These are phyloP conservation scores for Blastobotrys mokoenaii DNA, from an alignment of 805 yeast species.

Conservation along the genomic window DNA sequence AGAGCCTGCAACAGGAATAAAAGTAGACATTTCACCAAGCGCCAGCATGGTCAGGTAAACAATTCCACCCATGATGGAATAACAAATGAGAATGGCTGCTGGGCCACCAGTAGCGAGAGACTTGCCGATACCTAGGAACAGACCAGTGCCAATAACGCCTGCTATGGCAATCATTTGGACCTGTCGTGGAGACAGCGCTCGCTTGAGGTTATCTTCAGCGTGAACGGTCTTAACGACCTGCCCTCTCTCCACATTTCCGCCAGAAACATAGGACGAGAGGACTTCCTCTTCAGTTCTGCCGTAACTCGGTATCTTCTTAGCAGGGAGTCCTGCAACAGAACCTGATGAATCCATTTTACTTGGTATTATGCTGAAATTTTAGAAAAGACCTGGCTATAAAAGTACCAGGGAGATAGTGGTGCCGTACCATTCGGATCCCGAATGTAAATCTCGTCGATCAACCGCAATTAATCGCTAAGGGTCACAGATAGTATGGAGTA, in stretches of 20 bases:
- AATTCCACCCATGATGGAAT: constrained; percentile 40
- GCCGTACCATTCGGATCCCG: too few species aligned
- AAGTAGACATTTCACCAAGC: constrained; percentile 51
- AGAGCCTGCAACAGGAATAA: constrained; percentile 46
- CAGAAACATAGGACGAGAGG: too few species aligned
- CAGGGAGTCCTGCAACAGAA: too few species aligned
- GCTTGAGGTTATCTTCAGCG: constrained; percentile 17
- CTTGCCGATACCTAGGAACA: constrained; percentile 43
- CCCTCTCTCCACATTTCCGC: background rate
- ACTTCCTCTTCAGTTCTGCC: too few species aligned
- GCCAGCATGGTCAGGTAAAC: constrained; percentile 46
- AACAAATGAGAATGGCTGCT: constrained; percentile 43
- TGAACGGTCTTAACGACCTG: background rate
- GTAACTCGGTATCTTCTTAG: too few species aligned
- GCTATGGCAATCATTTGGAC: constrained; percentile 68
- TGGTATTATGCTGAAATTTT: too few species aligned
- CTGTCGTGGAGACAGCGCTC: constrained; percentile 34
- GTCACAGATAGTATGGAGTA: too few species aligned
- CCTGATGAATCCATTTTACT: too few species aligned
- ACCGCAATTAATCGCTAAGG: too few species aligned
- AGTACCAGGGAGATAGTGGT: too few species aligned
- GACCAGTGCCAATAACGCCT: constrained; percentile 69
- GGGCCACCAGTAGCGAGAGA: constrained; percentile 45
- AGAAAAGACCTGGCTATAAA: too few species aligned
- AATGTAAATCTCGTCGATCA: too few species aligned